Evolutionary conservation across 2,329 filamentous ascomycete genomes (phyloP).

Genomic region (Fusarium pilosicola): DNA sequence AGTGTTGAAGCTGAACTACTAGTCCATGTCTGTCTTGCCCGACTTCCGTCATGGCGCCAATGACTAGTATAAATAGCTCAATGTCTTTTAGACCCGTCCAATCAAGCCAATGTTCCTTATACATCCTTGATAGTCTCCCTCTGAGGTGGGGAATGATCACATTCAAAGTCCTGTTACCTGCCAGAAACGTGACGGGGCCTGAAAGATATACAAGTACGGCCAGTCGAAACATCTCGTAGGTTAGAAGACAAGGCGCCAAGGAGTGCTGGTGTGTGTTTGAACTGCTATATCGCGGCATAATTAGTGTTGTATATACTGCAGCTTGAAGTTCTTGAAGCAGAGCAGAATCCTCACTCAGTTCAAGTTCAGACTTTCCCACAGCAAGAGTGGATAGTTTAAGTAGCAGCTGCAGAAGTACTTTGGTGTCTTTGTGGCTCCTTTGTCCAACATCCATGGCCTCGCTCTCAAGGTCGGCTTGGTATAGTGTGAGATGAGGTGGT

Average conservation of each 20-base stretch:
- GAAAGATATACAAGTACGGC: background rate
- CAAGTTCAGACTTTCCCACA: background rate
- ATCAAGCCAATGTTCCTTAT: rapidly evolving
- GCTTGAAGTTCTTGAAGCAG: rapidly evolving
- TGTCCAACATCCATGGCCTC: rapidly evolving
- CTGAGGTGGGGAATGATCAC: background rate
- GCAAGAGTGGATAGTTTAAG: background rate
- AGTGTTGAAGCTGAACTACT: rapidly evolving
- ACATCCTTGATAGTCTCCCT: background rate
- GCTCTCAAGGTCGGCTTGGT: background rate
- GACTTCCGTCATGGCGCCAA: background rate
- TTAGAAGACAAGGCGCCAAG: rapidly evolving
- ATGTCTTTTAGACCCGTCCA: rapidly evolving
- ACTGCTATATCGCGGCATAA: background rate
- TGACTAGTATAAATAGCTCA: background rate
- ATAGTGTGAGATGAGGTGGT: background rate
- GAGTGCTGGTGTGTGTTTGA: rapidly evolving
- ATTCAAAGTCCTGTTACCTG: background rate
- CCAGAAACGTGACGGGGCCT: background rate
- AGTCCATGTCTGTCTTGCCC: background rate
- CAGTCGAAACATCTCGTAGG: background rate
- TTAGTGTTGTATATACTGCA: background rate
- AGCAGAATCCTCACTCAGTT: rapidly evolving
- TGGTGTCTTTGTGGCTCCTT: rapidly evolving
- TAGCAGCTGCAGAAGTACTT: rapidly evolving